Evolutionary conservation across 164 flowering plant species (phyloP), one percentile per base, ranked within the genome.

Genomic region (Kalanchoe fedtschenkoi): DNA sequence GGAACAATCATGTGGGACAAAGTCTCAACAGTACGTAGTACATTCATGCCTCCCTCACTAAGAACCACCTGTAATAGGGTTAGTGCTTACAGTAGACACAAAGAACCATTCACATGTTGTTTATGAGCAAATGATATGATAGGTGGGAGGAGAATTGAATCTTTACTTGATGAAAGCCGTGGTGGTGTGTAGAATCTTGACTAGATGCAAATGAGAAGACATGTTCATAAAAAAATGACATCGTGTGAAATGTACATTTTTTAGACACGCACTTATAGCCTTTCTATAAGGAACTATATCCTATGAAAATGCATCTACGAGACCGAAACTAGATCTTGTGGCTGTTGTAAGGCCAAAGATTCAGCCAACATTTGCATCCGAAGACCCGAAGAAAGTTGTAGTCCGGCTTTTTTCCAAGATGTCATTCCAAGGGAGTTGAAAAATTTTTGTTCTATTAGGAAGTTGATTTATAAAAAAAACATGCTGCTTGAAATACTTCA

Each of bases 281-380:
- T 35, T 46, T 34, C 5, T 66, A 60, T 2, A 24, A 33, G n/a
- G 32, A 34, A 1, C 58, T 46, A 2, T 66, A 66, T 2, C 58
- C 68, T 3, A 58, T 42, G 13, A 66, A 66, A 24, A 60, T 9
- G 37, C 64, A 66, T 4, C 47, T 39, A 0, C 28, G 19, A 4
- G 64, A 60, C 0, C 44, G 34, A 26, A 62, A 9, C 7, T 46
- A 29, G n/a, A 66, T 46, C 38, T 66, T 66, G 14, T 66, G 43
- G 4, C 10, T 11, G 17, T 21, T 15, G 22, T 58, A 66, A 0
- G 63, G 46, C 0, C 17, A 22, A 6, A 66, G 16, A 33, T 43
- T 34, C 0, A 58, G 68, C 10, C 17, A 66, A 22, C 63, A 57
- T 1, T 28, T 17, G 54, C 61, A 64, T 15, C 66, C 46, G 16